Conservation (phyloP, 495 filamentous ascomycete genomes). For the Trichocladium antarcticum region DNA sequence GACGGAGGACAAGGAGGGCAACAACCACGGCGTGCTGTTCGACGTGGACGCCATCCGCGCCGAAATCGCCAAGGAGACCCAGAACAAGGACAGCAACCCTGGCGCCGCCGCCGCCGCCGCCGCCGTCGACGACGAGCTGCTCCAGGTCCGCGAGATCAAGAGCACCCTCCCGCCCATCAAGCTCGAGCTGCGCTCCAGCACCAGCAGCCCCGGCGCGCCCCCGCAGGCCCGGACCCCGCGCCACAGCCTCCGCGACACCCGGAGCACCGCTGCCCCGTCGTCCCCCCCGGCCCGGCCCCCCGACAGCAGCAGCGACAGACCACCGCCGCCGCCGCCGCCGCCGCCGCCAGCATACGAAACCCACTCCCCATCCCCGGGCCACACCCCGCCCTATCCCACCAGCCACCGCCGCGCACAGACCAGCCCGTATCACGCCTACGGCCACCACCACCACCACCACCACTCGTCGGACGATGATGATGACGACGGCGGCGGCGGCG, state of each 20-base stretch:
- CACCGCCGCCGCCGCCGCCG: too few relatives aligned
- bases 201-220: conserved; percentile 9
- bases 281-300: too few relatives aligned
- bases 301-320: too few relatives aligned
- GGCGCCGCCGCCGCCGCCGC: background rate
- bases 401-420: background rate
- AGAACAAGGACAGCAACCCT: conserved; percentile 6
- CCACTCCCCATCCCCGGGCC: conserved; percentile 2
- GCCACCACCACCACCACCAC: background rate
- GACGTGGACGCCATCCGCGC: conserved; percentile 90
- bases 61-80: conserved; percentile 62
- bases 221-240: conserved; percentile 23
- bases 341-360: too few relatives aligned
- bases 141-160: conserved; percentile 71
- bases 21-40: conserved; percentile 62
- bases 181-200: conserved; percentile 46
- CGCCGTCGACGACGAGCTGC: conserved; percentile 27
- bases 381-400: conserved; percentile 16
- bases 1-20: conserved; percentile 35
- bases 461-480: background rate
- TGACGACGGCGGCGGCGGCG: conserved; percentile 13
- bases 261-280: conserved; percentile 31
- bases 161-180: conserved; percentile 86
- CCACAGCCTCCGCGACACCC: conserved; percentile 38
- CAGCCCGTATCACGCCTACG: conserved; percentile 5